Conservation (phyloP, 2,329 filamentous ascomycete genomes). For the Penicillium italicum region DNA sequence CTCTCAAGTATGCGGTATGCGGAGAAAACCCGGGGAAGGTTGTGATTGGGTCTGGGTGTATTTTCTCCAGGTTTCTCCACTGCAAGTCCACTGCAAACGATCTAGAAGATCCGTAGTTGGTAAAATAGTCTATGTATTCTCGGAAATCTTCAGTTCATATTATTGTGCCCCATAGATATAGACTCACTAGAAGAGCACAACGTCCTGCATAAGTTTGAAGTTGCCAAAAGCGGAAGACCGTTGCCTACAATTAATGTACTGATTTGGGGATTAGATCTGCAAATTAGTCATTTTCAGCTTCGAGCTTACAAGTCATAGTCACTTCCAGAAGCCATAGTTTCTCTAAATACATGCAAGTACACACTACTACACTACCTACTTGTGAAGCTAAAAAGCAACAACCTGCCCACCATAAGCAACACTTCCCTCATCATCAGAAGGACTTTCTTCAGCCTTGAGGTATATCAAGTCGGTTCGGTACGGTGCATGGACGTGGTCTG, state of each 20-base stretch:
- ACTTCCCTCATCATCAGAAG: too few relatives aligned
- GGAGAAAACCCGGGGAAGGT: constrained; percentile 7
- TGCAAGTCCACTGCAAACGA: constrained; percentile 1
- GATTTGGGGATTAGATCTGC: too few relatives aligned
- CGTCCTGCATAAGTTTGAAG: not conserved
- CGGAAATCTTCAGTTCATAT: not conserved
- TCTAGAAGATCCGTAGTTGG: not conserved
- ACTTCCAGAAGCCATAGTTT: not conserved
- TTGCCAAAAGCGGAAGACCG: not conserved
- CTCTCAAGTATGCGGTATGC: not conserved
- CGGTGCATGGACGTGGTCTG: too few relatives aligned
- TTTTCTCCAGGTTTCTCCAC: not conserved
- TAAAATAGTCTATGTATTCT: not conserved
- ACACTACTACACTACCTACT: not conserved
- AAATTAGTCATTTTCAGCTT: not conserved
- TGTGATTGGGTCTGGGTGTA: not conserved
- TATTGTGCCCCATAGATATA: not conserved
- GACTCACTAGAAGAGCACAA: not conserved
- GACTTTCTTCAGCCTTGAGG: too few relatives aligned
- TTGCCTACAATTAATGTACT: too few relatives aligned
- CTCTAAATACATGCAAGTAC: not conserved
- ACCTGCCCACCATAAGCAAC: constrained; percentile 7
- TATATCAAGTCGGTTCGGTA: too few relatives aligned
- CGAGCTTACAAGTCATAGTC: not conserved
- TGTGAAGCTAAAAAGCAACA: not conserved